Conservation (phyloP, 2,329 filamentous ascomycete genomes). For the Coleophoma crateriformis region DNA sequence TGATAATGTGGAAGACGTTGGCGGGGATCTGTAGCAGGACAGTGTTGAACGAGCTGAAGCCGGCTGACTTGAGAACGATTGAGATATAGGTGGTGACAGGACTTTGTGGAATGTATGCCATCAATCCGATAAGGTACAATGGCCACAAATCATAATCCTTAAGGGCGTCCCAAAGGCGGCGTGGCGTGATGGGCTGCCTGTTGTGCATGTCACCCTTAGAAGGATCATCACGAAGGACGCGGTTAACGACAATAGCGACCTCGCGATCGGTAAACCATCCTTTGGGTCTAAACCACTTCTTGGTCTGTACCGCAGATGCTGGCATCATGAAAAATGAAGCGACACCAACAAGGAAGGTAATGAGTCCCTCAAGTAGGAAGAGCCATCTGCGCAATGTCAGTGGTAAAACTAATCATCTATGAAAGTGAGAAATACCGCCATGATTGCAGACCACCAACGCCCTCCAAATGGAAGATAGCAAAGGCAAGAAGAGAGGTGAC, state of each 20-base stretch:
- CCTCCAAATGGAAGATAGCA: constrained; percentile 45
- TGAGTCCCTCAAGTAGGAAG: constrained; percentile 49
- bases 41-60: constrained; percentile 33
- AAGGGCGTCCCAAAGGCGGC: constrained; percentile 43
- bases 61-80: constrained; percentile 36
- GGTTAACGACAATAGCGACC: constrained; percentile 63
- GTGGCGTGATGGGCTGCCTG: constrained; percentile 46
- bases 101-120: constrained; percentile 42
- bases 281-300: constrained; percentile 46
- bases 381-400: constrained; percentile 32
- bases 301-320: constrained; percentile 55
- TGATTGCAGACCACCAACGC: constrained; percentile 42
- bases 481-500: constrained; percentile 49
- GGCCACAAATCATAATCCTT: constrained; percentile 59
- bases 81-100: constrained; percentile 47
- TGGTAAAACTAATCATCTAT: too few relatives aligned
- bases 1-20: constrained; percentile 38
- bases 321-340: constrained; percentile 52
- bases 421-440: constrained; percentile 26
- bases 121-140: constrained; percentile 38
- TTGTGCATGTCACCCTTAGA: constrained; percentile 53
- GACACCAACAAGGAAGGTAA: constrained; percentile 47
- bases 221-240: constrained; percentile 45
- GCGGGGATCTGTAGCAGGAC: constrained; percentile 41
- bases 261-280: constrained; percentile 60